Percentiles rank a stretch among this genome's conserved stretches.
Conservation (phyloP, 352 stramenopile genomes). For the Globisporangium recalcitrans region DNA sequence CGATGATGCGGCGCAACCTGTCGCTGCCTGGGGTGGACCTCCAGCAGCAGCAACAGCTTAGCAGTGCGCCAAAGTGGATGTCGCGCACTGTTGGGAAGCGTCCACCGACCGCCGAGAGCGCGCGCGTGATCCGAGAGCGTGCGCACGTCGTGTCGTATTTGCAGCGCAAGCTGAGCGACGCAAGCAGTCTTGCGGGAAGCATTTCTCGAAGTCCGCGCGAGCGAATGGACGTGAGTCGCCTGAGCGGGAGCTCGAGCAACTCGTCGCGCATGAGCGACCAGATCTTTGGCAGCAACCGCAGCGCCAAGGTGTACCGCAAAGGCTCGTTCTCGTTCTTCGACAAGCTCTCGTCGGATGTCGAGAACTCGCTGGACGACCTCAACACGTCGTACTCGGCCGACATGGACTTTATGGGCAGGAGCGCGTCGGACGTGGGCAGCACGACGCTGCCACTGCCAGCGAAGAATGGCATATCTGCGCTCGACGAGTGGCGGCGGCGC, state of each 20-base stretch:
- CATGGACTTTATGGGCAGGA: constrained; percentile 6
- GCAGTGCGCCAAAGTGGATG: constrained; percentile 12
- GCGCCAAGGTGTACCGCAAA: constrained; percentile 43
- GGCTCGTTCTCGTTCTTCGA: constrained; percentile 87
- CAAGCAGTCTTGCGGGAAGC: constrained; percentile 63
- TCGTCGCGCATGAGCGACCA: constrained; percentile 49
- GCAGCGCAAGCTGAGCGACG: constrained; percentile 79
- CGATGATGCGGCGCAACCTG: constrained; percentile 33
- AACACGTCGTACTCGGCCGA: constrained; percentile 39
- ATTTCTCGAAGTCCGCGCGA: constrained; percentile 52
- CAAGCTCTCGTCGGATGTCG: constrained; percentile 73
- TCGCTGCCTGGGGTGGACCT: constrained; percentile 28
- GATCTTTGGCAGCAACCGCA: constrained; percentile 37
- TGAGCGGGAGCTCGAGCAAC: constrained; percentile 70
- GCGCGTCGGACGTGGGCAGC: constrained; percentile 5
- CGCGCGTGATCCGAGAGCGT: constrained; percentile 73
- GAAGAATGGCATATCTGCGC: constrained; percentile 4
- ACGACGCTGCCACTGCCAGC: constrained; percentile 14
- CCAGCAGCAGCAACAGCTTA: constrained; percentile 13
- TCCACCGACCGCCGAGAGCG: constrained; percentile 31
- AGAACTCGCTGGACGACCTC: constrained; percentile 49
- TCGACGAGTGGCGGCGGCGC: constrained; percentile 16
- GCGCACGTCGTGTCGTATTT: constrained; percentile 86
- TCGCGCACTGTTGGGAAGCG: constrained; percentile 13
- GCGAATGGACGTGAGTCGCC: constrained; percentile 26